A percentile compares a stretch with the other conserved stretches of the same genome.
Evolutionary conservation across 2,329 filamentous ascomycete genomes (phyloP).

Genomic region (Tolypocladium endophyticum): DNA sequence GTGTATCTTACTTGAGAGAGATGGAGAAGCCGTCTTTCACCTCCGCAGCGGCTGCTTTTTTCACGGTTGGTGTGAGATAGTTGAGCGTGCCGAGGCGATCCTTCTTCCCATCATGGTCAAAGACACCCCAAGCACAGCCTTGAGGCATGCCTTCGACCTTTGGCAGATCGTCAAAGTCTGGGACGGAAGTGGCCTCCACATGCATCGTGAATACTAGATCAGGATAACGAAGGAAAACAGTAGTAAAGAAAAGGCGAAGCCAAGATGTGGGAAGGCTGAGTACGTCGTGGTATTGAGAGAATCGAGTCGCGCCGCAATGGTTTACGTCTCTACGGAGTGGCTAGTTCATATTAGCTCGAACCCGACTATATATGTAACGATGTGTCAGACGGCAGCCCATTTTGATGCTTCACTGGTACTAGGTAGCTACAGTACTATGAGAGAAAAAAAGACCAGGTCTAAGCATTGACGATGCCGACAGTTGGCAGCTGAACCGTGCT

Average conservation of each 20-base stretch:
- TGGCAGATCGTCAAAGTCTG: conserved; percentile 33
- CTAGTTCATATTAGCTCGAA: no score
- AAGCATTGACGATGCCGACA: background rate
- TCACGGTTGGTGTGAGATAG: conserved; percentile 34
- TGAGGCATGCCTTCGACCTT: conserved; percentile 31
- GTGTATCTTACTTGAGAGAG: conserved; percentile 36
- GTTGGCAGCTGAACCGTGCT: background rate
- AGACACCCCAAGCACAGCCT: conserved; percentile 42
- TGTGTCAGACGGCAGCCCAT: background rate
- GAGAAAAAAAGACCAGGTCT: background rate
- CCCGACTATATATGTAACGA: no score
- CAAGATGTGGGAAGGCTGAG: background rate
- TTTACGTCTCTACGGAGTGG: background rate
- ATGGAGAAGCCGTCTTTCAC: conserved; percentile 32
- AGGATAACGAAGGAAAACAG: background rate
- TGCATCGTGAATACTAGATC: background rate
- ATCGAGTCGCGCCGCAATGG: background rate
- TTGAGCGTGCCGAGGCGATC: conserved; percentile 43
- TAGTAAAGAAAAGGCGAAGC: background rate
- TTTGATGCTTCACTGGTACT: background rate
- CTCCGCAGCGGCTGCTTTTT: conserved; percentile 12
- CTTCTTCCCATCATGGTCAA: conserved; percentile 31
- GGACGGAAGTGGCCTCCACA: conserved; percentile 15
- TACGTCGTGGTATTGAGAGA: background rate
- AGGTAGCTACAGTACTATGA: background rate